phyloP scores from a whole-genome alignment of 768 basidiomycete species.

The Lentinula edodes region DNA sequence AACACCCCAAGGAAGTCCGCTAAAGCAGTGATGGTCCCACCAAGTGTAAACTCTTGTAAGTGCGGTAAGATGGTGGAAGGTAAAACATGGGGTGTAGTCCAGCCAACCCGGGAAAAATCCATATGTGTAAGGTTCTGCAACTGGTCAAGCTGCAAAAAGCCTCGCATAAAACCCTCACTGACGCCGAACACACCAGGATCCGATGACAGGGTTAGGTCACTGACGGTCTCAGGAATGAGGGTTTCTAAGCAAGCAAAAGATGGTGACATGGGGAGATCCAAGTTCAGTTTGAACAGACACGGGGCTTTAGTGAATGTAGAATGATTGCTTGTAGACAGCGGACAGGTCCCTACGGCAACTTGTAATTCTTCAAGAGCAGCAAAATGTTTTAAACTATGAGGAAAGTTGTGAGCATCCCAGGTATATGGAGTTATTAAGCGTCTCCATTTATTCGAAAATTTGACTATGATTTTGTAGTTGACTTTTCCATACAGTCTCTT shows the following conservation, averaged over 20 bases:
- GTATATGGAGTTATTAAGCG: neutral
- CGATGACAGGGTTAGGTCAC: neutral
- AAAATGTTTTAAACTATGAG: neutral
- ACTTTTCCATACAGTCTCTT: neutral
- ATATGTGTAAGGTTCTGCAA: neutral
- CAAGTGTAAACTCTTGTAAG: neutral
- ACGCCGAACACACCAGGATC: neutral
- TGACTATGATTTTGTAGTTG: neutral
- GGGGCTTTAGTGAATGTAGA: neutral
- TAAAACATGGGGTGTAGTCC: neutral
- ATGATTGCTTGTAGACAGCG: neutral
- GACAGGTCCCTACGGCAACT: neutral
- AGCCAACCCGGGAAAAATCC: neutral
- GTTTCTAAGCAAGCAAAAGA: neutral
- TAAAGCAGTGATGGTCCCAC: neutral
- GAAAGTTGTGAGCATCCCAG: neutral
- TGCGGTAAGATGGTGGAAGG: neutral
- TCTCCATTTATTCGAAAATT: neutral
- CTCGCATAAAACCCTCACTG: too few species aligned
- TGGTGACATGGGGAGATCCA: neutral
- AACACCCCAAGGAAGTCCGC: neutral
- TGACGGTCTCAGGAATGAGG: neutral
- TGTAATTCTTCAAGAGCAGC: neutral
- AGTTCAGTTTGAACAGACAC: neutral
- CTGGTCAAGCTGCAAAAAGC: neutral